Base-by-base conservation (phyloP, 164 flowering plant genomes). In the Magnolia kwangsiensis region DNA sequence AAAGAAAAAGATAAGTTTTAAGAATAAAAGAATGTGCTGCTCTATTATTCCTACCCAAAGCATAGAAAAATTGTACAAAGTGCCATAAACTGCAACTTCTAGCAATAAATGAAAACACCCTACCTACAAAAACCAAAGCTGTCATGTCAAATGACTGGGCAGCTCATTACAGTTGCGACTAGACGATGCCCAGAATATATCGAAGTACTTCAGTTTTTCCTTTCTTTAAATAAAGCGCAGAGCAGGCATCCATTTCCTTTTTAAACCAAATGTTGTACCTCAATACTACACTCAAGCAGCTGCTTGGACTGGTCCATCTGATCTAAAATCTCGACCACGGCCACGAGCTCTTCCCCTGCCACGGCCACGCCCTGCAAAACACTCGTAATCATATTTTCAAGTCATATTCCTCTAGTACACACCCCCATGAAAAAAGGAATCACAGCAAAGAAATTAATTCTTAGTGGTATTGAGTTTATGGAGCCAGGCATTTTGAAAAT, bases 361-460 rank as follows among this genome's bases (percentile, higher is more conserved):
- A 67, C 81, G 79, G 23, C 83, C 83, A 76, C 86, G 88, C 1
- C 88, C 90, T 85, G 78, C 74, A 50, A 51, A 45, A 21, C 61
- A 64, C 59, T 7, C 68, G 64, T n/a, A 23, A 64, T 11, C 68
- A 65, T 3, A 16, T 65, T 65, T 18, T 18, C 23, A 18, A 21
- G 23, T 63, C 65, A 63, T 63, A 37, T 37, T 37, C 45, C 45
- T 37, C 7, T 3, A 37, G 45, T 2, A 4, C 45, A 37, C 45
- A 5, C 45, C 4, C 45, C 45, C 45, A 37, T 5, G 45, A 37
- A 37, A 37, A 37, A 37, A 63, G 2, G 23, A 18, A 1, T 63
- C 20, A 2, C 65, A 63, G 65, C 23, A 37, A 37, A 37, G 65
- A 63, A 63, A 63, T 13, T 63, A 63, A 16, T 16, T 37, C 6